These are phyloP conservation scores for Teratosphaeria destructans DNA, from an alignment of 2,329 filamentous ascomycete genomes.

Conservation along the genomic window DNA sequence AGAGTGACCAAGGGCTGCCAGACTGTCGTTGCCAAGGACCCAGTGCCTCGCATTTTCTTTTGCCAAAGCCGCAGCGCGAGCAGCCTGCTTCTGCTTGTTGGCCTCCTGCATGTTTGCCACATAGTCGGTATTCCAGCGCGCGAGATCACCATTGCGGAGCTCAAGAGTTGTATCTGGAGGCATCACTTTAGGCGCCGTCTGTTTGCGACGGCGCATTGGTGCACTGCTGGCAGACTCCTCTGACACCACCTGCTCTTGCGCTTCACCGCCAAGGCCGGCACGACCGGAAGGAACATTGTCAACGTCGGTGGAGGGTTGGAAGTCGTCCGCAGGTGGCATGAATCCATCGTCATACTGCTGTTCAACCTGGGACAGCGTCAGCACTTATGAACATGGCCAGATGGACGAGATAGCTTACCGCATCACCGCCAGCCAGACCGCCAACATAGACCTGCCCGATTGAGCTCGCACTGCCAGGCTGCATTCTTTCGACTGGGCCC, in stretches of 20 bases:
- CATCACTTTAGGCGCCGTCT: constrained; percentile 28
- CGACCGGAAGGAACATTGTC: constrained; percentile 14
- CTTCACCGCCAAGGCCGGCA: background rate
- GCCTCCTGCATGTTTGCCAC: constrained; percentile 48
- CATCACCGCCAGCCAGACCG: constrained; percentile 19
- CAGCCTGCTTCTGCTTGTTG: constrained; percentile 32
- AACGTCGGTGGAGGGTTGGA: constrained; percentile 11
- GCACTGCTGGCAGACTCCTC: background rate
- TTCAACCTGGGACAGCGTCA: constrained; percentile 4
- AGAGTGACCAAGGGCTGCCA: constrained; percentile 29
- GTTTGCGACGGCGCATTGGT: constrained; percentile 32
- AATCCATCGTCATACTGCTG: constrained; percentile 23
- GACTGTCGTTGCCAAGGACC: constrained; percentile 44
- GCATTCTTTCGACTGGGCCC: constrained; percentile 4
- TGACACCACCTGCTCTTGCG: background rate
- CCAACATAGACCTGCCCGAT: constrained; percentile 34
- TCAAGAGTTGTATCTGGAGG: constrained; percentile 40
- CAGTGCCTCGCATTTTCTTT: constrained; percentile 55
- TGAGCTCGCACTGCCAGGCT: constrained; percentile 21
- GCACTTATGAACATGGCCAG: background rate
- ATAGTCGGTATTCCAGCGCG: constrained; percentile 50
- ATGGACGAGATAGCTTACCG: background rate
- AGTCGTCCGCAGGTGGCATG: constrained; percentile 18
- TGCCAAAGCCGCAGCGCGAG: constrained; percentile 34
- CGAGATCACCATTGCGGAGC: constrained; percentile 46